Base-by-base conservation (phyloP, 1,284 basidiomycete species). In the Boletus sp. region DNA sequence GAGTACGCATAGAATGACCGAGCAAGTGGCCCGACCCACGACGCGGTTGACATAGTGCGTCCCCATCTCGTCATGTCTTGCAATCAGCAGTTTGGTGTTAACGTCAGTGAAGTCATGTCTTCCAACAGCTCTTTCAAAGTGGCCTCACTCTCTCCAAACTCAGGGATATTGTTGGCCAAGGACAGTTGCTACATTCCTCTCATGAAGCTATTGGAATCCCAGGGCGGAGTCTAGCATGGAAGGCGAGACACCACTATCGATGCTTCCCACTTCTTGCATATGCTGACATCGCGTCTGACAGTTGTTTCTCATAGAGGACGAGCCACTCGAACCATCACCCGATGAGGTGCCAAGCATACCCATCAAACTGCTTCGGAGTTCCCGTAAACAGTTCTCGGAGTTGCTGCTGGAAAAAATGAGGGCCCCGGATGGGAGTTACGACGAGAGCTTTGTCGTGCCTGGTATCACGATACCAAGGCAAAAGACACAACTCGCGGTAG, bases 221-320 rank as follows among this genome's bases (percentile, higher is more conserved):
- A 48, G 87, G 87, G 16, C 73, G 87, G 57, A 88, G 87, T 64
- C 66, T 91, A 49, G 81, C 78, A 42, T 91, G 88, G 87, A 91
- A 89, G 81, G 87, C 84, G 57, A 55, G 61, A 46, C 41, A 57
- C 54, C 45, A 23, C 39, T 9, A 45, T 48, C 25, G 27, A 52
- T 38, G 41, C 20, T 32, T 44, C 34, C 27, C 38, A 39, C 20
- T 33, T 30, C 6, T 41, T 20, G 39, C 30, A 43, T 44, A 23
- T 19, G 29, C 53, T 57, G 29, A 52, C 34, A 41, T 48, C 44
- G 19, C 39, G 35, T 38, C 44, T 34, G 42, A 49, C 53, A 88
- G 84, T 57, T 87, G 38, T 86, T 88, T 61, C 70, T 88, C 44
- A 67, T 75, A 12, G 70, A 70, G 44, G 69, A 72, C 36, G 82